phyloP scores from a whole-genome alignment of 345 rosid genomes.

The Salix udensis region DNA sequence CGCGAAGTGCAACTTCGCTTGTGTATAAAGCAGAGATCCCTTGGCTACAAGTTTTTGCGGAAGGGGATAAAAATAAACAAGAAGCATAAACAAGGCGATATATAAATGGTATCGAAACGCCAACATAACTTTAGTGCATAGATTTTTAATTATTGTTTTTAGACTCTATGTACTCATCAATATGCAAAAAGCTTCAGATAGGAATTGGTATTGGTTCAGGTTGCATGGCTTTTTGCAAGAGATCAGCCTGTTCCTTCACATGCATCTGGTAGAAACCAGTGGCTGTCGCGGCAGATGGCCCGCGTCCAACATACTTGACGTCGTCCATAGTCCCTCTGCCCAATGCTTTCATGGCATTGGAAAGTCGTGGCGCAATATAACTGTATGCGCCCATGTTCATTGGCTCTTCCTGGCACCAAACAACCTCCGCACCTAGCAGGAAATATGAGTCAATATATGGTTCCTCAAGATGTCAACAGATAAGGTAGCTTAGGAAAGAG shows the following conservation, averaged over 20 bases:
- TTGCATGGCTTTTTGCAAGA: slow-evolving; percentile 57
- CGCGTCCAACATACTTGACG: slow-evolving; percentile 62
- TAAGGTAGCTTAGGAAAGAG: background rate
- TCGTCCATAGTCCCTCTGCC: slow-evolving; percentile 54
- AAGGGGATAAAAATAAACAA: background rate
- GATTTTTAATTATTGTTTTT: background rate
- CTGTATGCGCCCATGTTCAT: slow-evolving; percentile 80
- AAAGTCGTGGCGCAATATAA: slow-evolving; percentile 57
- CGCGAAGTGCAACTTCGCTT: background rate
- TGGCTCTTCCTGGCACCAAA: slow-evolving; percentile 89
- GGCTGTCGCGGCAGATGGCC: slow-evolving; percentile 75
- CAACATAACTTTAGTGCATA: background rate
- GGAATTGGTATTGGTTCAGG: slow-evolving; percentile 41
- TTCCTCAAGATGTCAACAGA: background rate
- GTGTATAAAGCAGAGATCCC: background rate
- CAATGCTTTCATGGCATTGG: slow-evolving; percentile 52
- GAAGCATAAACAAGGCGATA: background rate
- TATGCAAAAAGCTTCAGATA: slow-evolving; percentile 3
- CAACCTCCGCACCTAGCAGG: slow-evolving; percentile 54
- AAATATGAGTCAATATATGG: background rate
- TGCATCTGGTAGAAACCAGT: slow-evolving; percentile 62
- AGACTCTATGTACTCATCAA: background rate
- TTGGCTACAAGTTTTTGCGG: background rate
- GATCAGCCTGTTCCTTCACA: slow-evolving; percentile 57
- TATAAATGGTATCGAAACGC: background rate